These are phyloP conservation scores for Phytopythium cucurbitacearum DNA, from an alignment of 352 stramenopile species.

Conservation along the genomic window DNA sequence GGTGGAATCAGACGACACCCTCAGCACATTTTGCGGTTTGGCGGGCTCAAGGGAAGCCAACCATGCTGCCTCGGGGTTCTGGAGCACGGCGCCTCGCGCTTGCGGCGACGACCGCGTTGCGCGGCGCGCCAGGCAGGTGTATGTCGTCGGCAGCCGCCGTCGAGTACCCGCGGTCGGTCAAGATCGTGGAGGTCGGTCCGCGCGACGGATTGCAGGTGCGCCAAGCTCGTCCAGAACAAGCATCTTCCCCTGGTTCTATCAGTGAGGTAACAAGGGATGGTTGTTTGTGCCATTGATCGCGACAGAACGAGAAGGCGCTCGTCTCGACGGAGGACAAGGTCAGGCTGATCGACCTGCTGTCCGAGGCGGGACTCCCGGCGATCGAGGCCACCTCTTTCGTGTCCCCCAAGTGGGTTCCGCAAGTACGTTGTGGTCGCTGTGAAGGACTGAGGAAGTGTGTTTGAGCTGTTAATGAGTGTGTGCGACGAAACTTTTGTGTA, in stretches of 20 bases:
- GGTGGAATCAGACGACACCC: no score
- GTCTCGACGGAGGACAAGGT: conserved; percentile 91
- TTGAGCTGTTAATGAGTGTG: conserved; percentile 4
- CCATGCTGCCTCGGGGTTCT: conserved; percentile 1
- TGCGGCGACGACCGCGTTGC: no score
- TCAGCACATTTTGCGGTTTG: not conserved
- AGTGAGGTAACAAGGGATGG: not conserved
- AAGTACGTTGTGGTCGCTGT: conserved; percentile 31
- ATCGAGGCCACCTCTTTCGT: conserved; percentile 96
- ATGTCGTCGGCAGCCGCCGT: conserved; percentile 8
- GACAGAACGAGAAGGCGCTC: conserved; percentile 89
- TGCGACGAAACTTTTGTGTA: conserved; percentile 17
- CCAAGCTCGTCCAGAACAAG: not conserved
- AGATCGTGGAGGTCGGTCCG: conserved; percentile 94
- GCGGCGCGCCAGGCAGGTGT: conserved; percentile 7
- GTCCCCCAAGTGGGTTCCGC: conserved; percentile 96
- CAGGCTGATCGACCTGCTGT: conserved; percentile 88
- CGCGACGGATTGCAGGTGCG: conserved; percentile 91
- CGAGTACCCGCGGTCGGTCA: conserved; percentile 71
- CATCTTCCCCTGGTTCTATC: not conserved
- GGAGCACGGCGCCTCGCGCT: no score
- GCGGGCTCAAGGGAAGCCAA: conserved; percentile 16
- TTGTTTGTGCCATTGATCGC: not conserved
- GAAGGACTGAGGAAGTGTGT: not conserved
- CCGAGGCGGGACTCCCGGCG: conserved; percentile 77